These are phyloP conservation scores for Erigeron canadensis DNA, from an alignment of 129 eudicot species.

Conservation along the genomic window DNA sequence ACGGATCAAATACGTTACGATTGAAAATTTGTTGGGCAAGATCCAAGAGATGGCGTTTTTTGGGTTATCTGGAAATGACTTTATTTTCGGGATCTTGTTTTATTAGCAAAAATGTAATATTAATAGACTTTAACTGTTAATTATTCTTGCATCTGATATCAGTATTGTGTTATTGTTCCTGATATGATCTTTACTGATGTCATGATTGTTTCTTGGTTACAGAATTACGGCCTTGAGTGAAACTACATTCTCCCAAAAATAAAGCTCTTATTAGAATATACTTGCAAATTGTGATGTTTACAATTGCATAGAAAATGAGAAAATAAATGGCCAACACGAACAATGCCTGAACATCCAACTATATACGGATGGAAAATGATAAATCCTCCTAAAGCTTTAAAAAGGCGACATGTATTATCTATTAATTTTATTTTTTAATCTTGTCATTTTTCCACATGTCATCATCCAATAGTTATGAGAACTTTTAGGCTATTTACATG, in stretches of 20 bases:
- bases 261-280: not conserved
- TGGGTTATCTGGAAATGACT: slow-evolving; percentile 4
- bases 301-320: too few species aligned
- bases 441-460: too few species aligned
- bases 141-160: slow-evolving; percentile 1
- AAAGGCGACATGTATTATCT: too few species aligned
- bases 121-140: not conserved
- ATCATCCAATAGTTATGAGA: too few species aligned
- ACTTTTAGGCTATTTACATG: too few species aligned
- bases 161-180: not conserved
- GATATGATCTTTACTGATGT: not conserved
- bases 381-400: too few species aligned
- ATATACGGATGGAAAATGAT: too few species aligned
- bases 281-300: not conserved
- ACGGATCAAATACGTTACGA: slow-evolving; percentile 19
- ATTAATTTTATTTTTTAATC: too few species aligned
- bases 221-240: not conserved
- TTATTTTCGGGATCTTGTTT: slow-evolving; percentile 16
- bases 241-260: not conserved
- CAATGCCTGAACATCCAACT: not conserved
- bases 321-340: not conserved
- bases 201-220: not conserved
- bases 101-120: not conserved
- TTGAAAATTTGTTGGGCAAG: slow-evolving; percentile 32
- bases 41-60: slow-evolving; percentile 9